These are phyloP conservation scores for Pichia eremophila DNA, from an alignment of 805 yeast genomes.

Conservation along the genomic window DNA sequence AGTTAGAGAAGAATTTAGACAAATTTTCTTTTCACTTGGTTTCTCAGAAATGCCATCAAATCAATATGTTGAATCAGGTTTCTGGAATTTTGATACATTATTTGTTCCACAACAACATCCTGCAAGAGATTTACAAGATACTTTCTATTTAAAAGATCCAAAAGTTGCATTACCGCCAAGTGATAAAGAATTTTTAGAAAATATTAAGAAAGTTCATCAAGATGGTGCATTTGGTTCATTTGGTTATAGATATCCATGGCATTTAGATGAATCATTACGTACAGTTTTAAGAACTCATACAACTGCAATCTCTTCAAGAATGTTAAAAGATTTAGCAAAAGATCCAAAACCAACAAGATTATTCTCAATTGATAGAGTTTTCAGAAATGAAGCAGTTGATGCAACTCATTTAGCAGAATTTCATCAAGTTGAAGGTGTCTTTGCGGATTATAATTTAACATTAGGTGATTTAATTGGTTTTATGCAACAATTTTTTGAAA, in stretches of 20 bases:
- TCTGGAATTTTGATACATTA: conserved; percentile 97
- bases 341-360: conserved; percentile 86
- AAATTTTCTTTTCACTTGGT: conserved; percentile 95
- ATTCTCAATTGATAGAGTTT: conserved; percentile 95
- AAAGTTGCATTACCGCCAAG: conserved; percentile 69
- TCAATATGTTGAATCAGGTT: conserved; percentile 95
- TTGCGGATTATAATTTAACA: conserved; percentile 92
- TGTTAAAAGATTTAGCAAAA: conserved; percentile 79
- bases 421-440: conserved; percentile 98
- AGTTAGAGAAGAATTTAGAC: conserved; percentile 96
- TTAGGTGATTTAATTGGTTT: conserved; percentile 95
- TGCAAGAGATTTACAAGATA: conserved; percentile 97
- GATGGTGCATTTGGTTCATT: conserved; percentile 87
- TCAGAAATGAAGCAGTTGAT: conserved; percentile 99
- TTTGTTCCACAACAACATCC: conserved; percentile 99
- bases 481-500: conserved; percentile 93
- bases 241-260: conserved; percentile 99
- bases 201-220: conserved; percentile 78
- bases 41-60: conserved; percentile 99
- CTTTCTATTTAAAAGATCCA: conserved; percentile 96
- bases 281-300: conserved; percentile 96
- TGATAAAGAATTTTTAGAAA: conserved; percentile 69
- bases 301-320: conserved; percentile 83
- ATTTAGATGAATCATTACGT: conserved; percentile 77
- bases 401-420: conserved; percentile 99